Evolutionary conservation across 1,284 basidiomycete genomes (phyloP).

Genomic region (Fomitiporia mediterranea): DNA sequence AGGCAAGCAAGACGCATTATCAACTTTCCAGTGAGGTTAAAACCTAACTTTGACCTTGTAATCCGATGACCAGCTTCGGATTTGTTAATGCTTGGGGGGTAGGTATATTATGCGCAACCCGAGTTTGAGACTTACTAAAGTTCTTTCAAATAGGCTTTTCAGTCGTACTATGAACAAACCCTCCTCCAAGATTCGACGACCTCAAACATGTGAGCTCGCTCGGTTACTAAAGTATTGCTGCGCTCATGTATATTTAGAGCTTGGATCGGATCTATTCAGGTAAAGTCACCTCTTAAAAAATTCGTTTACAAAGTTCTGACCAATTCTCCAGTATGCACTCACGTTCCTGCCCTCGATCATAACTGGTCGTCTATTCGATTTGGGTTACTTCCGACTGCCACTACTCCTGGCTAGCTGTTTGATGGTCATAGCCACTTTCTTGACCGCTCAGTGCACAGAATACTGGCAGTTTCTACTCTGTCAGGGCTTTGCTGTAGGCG

Average conservation of each 20-base stretch:
- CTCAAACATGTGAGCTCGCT: constrained; percentile 27
- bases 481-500: constrained; percentile 49
- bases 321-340: constrained; percentile 37
- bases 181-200: constrained; percentile 36
- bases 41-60: background rate
- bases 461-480: constrained; percentile 60
- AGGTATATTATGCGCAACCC: constrained; percentile 19
- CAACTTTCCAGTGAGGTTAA: background rate
- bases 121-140: constrained; percentile 8
- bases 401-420: constrained; percentile 40
- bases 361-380: constrained; percentile 53
- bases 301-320: constrained; percentile 22
- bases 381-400: constrained; percentile 49
- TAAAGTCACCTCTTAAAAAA: constrained; percentile 21
- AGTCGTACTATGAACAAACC: constrained; percentile 47
- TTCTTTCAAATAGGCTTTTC: constrained; percentile 40
- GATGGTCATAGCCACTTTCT: constrained; percentile 47
- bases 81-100: constrained; percentile 43
- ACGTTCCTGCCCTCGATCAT: constrained; percentile 37
- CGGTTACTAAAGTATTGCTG: constrained; percentile 23
- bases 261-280: constrained; percentile 39
- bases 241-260: constrained; percentile 23
- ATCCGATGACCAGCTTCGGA: constrained; percentile 29
- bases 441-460: constrained; percentile 48
- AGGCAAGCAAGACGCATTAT: constrained; percentile 27